Evolutionary conservation across 768 basidiomycete genomes (phyloP).

Genomic region (Phanerodontia chrysosporium): DNA sequence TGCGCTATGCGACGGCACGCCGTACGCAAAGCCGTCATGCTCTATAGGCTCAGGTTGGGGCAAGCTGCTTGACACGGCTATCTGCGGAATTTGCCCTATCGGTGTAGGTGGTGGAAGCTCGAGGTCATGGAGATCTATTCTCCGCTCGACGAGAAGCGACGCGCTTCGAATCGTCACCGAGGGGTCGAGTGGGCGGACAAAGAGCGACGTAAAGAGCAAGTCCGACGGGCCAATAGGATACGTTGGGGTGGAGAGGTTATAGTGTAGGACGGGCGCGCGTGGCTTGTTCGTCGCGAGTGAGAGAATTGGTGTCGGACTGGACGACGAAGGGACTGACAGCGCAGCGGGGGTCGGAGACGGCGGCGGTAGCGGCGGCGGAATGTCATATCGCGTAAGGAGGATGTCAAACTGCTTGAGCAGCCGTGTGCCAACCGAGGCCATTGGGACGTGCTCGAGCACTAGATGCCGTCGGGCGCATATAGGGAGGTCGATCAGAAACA

Average conservation of each 20-base stretch:
- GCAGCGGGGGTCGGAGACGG: conserved; percentile 1
- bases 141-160: conserved; percentile 64
- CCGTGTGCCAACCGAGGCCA: conserved; percentile 62
- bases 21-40: not conserved
- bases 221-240: conserved; percentile 69
- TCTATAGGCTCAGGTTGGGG: conserved; percentile 2
- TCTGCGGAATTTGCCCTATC: conserved; percentile 8
- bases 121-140: conserved; percentile 48
- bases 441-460: conserved; percentile 69
- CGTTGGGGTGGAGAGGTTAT: conserved; percentile 51
- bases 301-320: conserved; percentile 25
- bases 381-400: conserved; percentile 65
- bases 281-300: conserved; percentile 46
- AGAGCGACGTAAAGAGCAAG: conserved; percentile 61
- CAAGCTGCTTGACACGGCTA: conserved; percentile 7
- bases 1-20: conserved; percentile 5
- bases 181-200: conserved; percentile 57
- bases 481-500: conserved; percentile 2
- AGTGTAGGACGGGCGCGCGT: conserved; percentile 55
- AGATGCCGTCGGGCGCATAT: conserved; percentile 3
- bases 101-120: not conserved
- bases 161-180: conserved; percentile 56
- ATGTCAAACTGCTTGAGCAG: conserved; percentile 70
- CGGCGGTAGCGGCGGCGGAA: conserved; percentile 35
- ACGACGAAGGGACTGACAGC: conserved; percentile 27